phyloP scores from a whole-genome alignment of 495 filamentous ascomycete genomes.

The Geoglossum glabrum region DNA sequence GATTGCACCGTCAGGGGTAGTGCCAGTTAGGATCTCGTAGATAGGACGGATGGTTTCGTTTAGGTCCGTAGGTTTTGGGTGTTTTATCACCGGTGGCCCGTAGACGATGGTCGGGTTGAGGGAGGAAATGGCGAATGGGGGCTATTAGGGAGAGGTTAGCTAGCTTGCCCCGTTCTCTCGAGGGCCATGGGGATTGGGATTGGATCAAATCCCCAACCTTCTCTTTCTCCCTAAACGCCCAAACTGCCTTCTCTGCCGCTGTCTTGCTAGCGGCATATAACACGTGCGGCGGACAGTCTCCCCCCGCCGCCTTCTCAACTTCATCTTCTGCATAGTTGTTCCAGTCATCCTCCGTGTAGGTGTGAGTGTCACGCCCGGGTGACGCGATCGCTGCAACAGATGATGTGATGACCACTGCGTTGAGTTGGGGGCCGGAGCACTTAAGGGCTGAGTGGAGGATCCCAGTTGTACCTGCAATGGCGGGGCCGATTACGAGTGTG shows the following conservation, averaged over 20 bases:
- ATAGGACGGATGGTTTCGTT: slow-evolving; percentile 9
- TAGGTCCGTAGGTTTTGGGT: slow-evolving; percentile 8
- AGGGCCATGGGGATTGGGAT: no score
- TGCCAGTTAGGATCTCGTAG: slow-evolving; percentile 13
- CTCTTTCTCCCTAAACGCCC: slow-evolving; percentile 13
- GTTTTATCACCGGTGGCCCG: slow-evolving; percentile 16
- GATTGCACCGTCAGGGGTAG: neutral
- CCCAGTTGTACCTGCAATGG: slow-evolving; percentile 9
- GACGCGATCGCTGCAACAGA: slow-evolving; percentile 10
- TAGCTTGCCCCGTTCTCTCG: no score
- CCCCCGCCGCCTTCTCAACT: slow-evolving; percentile 11
- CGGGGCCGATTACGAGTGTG: slow-evolving; percentile 5
- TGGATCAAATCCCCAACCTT: neutral
- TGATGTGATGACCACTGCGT: slow-evolving; percentile 12
- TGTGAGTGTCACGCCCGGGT: slow-evolving; percentile 8
- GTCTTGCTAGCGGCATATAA: slow-evolving; percentile 23
- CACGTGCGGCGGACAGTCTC: slow-evolving; percentile 7
- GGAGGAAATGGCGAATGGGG: neutral
- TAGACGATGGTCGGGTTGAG: neutral
- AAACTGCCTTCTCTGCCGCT: slow-evolving; percentile 17
- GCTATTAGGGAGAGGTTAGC: neutral
- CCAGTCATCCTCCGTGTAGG: slow-evolving; percentile 21
- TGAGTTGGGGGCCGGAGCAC: slow-evolving; percentile 13
- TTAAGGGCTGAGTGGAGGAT: slow-evolving; percentile 10
- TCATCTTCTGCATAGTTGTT: slow-evolving; percentile 18